Percentiles rank a stretch among this genome's conserved stretches.
phyloP scores from a whole-genome alignment of 768 basidiomycete genomes.

The Collybia mongolica region DNA sequence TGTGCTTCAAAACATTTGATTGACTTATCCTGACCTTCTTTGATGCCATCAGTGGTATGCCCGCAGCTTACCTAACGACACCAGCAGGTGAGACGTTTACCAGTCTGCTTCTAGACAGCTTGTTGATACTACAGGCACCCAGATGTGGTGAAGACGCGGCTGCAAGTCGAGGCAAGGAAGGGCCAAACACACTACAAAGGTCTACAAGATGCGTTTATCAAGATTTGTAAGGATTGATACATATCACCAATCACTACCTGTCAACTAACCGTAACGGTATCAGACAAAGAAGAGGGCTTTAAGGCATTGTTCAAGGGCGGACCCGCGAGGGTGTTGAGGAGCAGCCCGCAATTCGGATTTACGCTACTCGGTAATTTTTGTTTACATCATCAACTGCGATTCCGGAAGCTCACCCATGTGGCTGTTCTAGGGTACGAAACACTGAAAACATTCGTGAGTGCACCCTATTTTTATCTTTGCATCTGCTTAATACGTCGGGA shows the following conservation, averaged over 20 bases:
- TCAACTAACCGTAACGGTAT: slow-evolving; percentile 13
- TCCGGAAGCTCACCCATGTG: not conserved
- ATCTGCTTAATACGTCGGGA: not conserved
- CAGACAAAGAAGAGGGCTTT: slow-evolving; percentile 89
- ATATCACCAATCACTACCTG: not conserved
- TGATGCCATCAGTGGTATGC: slow-evolving; percentile 79
- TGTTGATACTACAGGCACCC: slow-evolving; percentile 8
- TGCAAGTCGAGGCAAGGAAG: slow-evolving; percentile 90
- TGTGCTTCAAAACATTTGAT: slow-evolving; percentile 29
- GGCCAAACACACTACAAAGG: slow-evolving; percentile 94
- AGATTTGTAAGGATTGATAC: slow-evolving; percentile 63
- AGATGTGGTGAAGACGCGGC: slow-evolving; percentile 97
- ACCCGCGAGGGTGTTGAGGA: slow-evolving; percentile 81
- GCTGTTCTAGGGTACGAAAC: slow-evolving; percentile 39
- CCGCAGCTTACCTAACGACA: slow-evolving; percentile 91
- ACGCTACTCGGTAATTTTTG: slow-evolving; percentile 62
- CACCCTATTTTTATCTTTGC: slow-evolving; percentile 4
- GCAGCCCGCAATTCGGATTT: slow-evolving; percentile 94
- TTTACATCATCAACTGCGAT: not conserved
- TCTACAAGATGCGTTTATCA: slow-evolving; percentile 81
- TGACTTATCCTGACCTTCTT: slow-evolving; percentile 24
- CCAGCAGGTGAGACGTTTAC: slow-evolving; percentile 66
- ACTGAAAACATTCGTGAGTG: slow-evolving; percentile 42
- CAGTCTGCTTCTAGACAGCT: slow-evolving; percentile 11
- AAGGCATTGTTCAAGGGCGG: slow-evolving; percentile 91